Evolutionary conservation across 164 flowering plant species (phyloP).

Genomic region (Saururus chinensis): DNA sequence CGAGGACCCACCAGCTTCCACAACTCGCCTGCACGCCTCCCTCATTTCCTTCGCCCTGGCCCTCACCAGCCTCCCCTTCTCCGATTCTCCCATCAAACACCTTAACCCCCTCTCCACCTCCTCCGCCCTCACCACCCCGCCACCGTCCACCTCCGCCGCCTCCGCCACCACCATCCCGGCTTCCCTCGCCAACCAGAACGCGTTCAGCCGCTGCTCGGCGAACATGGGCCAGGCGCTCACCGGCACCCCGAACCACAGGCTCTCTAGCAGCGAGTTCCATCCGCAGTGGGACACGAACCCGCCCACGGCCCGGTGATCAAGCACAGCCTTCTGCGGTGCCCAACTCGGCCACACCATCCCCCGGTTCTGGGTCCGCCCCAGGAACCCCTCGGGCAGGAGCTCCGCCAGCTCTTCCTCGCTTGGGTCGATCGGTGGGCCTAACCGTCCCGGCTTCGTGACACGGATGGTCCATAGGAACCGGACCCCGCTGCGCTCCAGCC

Average conservation of each 20-base stretch:
- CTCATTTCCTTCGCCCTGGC: conserved; percentile 21
- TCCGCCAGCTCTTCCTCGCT: not conserved
- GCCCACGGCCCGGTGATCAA: conserved; percentile 1
- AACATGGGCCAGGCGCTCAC: conserved; percentile 3
- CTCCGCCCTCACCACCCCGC: not conserved
- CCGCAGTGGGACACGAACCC: conserved; percentile 8
- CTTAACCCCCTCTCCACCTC: conserved; percentile 32
- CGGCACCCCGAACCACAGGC: conserved; percentile 6
- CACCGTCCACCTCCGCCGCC: not conserved
- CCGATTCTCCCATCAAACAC: conserved; percentile 21
- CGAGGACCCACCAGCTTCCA: conserved; percentile 31
- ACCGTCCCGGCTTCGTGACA: not conserved
- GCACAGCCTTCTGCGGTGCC: conserved; percentile 8
- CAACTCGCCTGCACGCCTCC: conserved; percentile 14
- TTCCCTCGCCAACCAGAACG: not conserved
- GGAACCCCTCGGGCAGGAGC: conserved; percentile 7
- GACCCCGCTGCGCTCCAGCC: conserved; percentile 24
- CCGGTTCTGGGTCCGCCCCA: conserved; percentile 2
- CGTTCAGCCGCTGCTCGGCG: conserved; percentile 7
- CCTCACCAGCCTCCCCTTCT: conserved; percentile 18
- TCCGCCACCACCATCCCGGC: not conserved
- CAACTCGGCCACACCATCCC: conserved; percentile 6
- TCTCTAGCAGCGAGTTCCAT: conserved; percentile 6
- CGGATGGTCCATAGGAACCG: conserved; percentile 36
- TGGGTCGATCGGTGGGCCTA: not conserved